phyloP scores from a whole-genome alignment of 495 filamentous ascomycete species.

The Lichina pygmaea region DNA sequence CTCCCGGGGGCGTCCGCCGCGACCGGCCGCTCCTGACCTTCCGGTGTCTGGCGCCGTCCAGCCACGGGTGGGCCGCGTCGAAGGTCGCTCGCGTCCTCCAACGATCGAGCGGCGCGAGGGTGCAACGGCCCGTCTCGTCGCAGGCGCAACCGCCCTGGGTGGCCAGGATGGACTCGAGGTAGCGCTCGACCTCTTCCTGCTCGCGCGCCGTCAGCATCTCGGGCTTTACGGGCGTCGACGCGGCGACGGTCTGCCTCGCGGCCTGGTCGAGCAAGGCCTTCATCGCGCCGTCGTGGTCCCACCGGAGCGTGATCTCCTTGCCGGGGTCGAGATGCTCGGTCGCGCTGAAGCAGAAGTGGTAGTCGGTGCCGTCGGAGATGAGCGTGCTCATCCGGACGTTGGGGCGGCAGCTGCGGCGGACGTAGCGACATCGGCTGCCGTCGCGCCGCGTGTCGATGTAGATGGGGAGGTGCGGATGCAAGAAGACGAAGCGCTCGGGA shows the following conservation, averaged over 20 bases:
- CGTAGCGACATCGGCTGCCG: slow-evolving; percentile 61
- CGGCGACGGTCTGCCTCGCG: slow-evolving; percentile 11
- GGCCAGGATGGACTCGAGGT: slow-evolving; percentile 48
- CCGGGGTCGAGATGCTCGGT: slow-evolving; percentile 37
- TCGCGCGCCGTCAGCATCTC: slow-evolving; percentile 17
- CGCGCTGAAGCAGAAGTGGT: slow-evolving; percentile 73
- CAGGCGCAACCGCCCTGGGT: slow-evolving; percentile 83
- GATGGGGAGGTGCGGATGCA: slow-evolving; percentile 54
- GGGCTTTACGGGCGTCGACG: slow-evolving; percentile 14
- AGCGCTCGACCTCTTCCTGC: slow-evolving; percentile 22
- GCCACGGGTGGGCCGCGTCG: neutral
- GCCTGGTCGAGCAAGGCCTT: slow-evolving; percentile 19
- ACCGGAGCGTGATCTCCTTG: slow-evolving; percentile 36
- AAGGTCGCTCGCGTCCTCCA: slow-evolving; percentile 14
- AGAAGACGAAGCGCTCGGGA: slow-evolving; percentile 67
- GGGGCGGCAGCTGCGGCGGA: slow-evolving; percentile 66
- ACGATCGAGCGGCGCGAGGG: slow-evolving; percentile 41
- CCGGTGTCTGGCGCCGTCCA: neutral
- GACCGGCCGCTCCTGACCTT: neutral
- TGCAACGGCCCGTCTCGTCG: slow-evolving; percentile 31
- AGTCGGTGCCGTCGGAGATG: slow-evolving; percentile 45
- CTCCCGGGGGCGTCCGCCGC: neutral
- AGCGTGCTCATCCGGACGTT: slow-evolving; percentile 63
- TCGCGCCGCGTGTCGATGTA: slow-evolving; percentile 76
- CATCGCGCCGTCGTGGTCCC: slow-evolving; percentile 17